These are phyloP conservation scores for Xerocomellus amylosporus DNA, from an alignment of 768 basidiomycete species.

Conservation along the genomic window DNA sequence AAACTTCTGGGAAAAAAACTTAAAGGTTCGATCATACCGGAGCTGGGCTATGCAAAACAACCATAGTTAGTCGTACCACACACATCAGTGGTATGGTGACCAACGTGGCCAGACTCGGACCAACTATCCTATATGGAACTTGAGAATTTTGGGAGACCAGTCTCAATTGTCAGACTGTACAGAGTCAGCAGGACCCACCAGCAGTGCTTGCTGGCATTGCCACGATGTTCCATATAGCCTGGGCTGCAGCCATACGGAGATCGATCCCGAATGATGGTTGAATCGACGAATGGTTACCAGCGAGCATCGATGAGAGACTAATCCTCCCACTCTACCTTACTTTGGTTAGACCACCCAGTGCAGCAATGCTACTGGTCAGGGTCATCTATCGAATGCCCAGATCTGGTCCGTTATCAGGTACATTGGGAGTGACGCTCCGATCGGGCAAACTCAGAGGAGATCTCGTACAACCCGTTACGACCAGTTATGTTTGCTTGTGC, in stretches of 20 bases:
- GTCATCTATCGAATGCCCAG: constrained; percentile 21
- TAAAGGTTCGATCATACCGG: constrained; percentile 32
- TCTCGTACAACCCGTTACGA: constrained; percentile 30
- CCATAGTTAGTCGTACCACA: constrained; percentile 14
- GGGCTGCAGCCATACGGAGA: constrained; percentile 18
- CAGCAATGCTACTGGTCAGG: constrained; percentile 25
- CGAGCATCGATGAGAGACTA: constrained; percentile 19
- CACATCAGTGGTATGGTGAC: constrained; percentile 1
- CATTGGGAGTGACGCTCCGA: constrained; percentile 22
- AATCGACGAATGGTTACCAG: constrained; percentile 16
- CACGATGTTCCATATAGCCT: constrained; percentile 14
- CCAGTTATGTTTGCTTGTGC: constrained; percentile 29
- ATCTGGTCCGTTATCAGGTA: constrained; percentile 35
- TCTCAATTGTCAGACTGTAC: constrained; percentile 13
- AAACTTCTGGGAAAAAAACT: constrained; percentile 17
- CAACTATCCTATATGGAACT: neutral
- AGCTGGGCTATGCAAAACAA: constrained; percentile 27
- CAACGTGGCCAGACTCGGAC: constrained; percentile 9
- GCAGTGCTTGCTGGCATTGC: constrained; percentile 22
- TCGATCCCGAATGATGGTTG: constrained; percentile 20
- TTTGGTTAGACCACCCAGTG: constrained; percentile 30
- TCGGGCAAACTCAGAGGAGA: constrained; percentile 28
- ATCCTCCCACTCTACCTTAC: constrained; percentile 21
- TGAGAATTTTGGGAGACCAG: constrained; percentile 16
- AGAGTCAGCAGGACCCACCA: constrained; percentile 14